These are phyloP conservation scores for Chlamydomonas sp. DNA, from an alignment of 139 green algal species.

Conservation along the genomic window DNA sequence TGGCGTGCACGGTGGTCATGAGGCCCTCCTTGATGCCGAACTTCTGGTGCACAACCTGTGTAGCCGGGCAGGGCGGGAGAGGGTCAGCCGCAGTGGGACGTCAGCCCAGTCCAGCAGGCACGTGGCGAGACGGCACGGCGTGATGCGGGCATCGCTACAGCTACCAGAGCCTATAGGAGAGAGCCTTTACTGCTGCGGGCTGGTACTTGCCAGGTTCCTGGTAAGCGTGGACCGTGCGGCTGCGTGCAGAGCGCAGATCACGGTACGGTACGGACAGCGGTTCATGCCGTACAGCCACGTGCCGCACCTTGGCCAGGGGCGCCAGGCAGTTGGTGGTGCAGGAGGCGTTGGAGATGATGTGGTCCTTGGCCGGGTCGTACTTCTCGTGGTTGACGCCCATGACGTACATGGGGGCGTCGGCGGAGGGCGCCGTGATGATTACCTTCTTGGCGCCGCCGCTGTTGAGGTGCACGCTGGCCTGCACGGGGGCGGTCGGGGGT, in stretches of 20 bases:
- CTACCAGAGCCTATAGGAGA: no score
- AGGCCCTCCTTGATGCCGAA: conserved; percentile 91
- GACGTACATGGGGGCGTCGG: conserved; percentile 92
- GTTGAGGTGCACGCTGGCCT: conserved; percentile 75
- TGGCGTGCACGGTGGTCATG: conserved; percentile 98
- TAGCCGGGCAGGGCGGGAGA: not conserved
- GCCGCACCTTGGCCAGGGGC: conserved; percentile 88
- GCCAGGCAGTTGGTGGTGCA: conserved; percentile 99
- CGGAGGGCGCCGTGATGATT: conserved; percentile 93
- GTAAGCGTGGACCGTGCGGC: not conserved
- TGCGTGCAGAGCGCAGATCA: not conserved
- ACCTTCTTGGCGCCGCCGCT: conserved; percentile 95
- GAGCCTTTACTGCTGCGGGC: no score
- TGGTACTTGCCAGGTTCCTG: no score
- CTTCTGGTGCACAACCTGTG: conserved; percentile 84
- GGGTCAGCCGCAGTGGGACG: no score
- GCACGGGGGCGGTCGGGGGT: not conserved
- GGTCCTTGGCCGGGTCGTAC: conserved; percentile 81
- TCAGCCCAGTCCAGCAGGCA: no score
- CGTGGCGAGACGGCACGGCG: no score
- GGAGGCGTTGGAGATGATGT: conserved; percentile 92
- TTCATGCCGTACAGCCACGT: not conserved
- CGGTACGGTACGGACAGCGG: not conserved
- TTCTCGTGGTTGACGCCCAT: conserved; percentile 94
- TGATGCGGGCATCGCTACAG: no score